A percentile compares a stretch with the other conserved stretches of the same genome.
Conservation (phyloP, 352 stramenopile species). For the Pythium brassicae region DNA sequence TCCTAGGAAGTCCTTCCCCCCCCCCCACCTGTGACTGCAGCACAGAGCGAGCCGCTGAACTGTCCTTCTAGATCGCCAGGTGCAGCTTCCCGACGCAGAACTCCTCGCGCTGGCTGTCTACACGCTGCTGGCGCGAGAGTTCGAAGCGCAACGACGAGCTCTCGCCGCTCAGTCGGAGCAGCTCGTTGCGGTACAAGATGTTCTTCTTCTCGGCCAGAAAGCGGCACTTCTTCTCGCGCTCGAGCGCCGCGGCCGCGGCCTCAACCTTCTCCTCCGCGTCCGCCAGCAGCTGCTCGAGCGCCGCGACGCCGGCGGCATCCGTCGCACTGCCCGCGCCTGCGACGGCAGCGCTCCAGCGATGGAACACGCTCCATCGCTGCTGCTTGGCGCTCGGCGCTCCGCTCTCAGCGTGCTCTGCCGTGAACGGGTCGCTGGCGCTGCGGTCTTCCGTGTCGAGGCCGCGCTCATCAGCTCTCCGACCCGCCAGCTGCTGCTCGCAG, state of each 20-base stretch:
- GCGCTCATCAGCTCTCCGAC: conserved; percentile 6
- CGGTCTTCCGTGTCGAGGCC: conserved; percentile 3
- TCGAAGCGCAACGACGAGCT: conserved; percentile 46
- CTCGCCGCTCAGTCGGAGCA: conserved; percentile 49
- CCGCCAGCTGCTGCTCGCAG: conserved; percentile 1
- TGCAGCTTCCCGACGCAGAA: conserved; percentile 21
- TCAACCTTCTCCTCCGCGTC: conserved; percentile 27
- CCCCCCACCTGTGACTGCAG: too few relatives aligned
- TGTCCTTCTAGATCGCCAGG: conserved; percentile 28
- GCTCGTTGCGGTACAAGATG: conserved; percentile 68
- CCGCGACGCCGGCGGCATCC: not conserved
- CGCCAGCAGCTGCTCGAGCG: conserved; percentile 14
- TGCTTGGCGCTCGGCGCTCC: not conserved
- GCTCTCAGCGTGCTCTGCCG: not conserved
- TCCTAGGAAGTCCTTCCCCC: too few relatives aligned
- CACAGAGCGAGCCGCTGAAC: too few relatives aligned
- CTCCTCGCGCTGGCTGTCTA: conserved; percentile 15
- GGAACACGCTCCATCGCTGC: conserved; percentile 34
- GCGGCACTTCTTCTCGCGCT: conserved; percentile 65
- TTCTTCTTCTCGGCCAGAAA: conserved; percentile 73
- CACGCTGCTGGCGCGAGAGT: conserved; percentile 10
- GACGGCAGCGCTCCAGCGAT: conserved; percentile 23
- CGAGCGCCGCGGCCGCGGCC: conserved; percentile 35
- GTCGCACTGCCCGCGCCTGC: not conserved
- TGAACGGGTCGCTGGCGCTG: not conserved